These are phyloP conservation scores for Globisporangium irregulare DNA, from an alignment of 352 stramenopile species.

Conservation along the genomic window DNA sequence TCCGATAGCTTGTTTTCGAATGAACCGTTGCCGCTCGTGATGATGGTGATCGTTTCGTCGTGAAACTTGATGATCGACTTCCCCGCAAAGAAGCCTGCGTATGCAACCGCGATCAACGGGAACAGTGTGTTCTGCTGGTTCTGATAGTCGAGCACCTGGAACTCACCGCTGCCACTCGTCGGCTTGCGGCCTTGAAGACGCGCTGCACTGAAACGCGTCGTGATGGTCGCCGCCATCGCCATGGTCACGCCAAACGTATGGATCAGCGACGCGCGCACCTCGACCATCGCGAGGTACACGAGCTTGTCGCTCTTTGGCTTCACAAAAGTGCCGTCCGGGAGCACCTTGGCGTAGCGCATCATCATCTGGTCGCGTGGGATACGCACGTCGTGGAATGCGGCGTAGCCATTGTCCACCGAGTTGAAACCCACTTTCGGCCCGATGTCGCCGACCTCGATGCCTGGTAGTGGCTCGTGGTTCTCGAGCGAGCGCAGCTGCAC, in stretches of 20 bases:
- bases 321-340: conserved; percentile 61
- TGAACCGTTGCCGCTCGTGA: conserved; percentile 17
- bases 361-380: conserved; percentile 78
- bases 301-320: conserved; percentile 64
- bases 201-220: conserved; percentile 28
- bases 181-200: conserved; percentile 26
- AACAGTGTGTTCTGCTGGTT: conserved; percentile 39
- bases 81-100: conserved; percentile 33
- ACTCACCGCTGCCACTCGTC: conserved; percentile 21
- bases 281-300: conserved; percentile 39
- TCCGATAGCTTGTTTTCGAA: conserved; percentile 29
- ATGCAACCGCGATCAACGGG: conserved; percentile 39
- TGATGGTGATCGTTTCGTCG: conserved; percentile 21
- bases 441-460: conserved; percentile 90
- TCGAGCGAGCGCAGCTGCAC: conserved; percentile 86
- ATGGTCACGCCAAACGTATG: conserved; percentile 11
- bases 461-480: conserved; percentile 72
- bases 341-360: conserved; percentile 45
- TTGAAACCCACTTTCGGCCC: conserved; percentile 92
- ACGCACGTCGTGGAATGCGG: conserved; percentile 78
- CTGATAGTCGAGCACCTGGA: conserved; percentile 41
- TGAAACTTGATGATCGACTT: conserved; percentile 21
- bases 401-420: conserved; percentile 91
- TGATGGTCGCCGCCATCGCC: conserved; percentile 21
- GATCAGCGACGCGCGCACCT: conserved; percentile 17